These are phyloP conservation scores for Malus sylvestris DNA, from an alignment of 306 rosid genomes.

Conservation along the genomic window DNA sequence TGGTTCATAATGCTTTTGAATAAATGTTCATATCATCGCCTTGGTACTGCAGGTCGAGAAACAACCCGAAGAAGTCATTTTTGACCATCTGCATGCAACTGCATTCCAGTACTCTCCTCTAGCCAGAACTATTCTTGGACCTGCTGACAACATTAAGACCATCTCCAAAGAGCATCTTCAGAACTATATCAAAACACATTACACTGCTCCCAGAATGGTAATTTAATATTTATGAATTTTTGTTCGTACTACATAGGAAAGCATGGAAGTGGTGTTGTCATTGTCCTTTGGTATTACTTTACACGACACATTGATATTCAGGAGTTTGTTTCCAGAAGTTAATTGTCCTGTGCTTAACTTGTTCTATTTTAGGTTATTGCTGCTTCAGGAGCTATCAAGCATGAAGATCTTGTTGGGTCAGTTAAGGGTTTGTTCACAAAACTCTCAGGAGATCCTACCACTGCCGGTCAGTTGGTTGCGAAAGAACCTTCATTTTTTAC, in stretches of 20 bases:
- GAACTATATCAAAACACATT: constrained; percentile 75
- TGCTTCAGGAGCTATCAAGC: constrained; percentile 89
- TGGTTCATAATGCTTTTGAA: not conserved
- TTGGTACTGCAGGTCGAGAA: constrained; percentile 61
- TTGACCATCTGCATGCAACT: constrained; percentile 86
- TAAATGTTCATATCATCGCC: not conserved
- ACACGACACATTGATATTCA: not conserved
- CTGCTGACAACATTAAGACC: constrained; percentile 72
- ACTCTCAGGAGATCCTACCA: constrained; percentile 67
- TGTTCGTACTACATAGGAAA: not conserved
- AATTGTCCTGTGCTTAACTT: not conserved
- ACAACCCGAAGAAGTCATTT: constrained; percentile 84
- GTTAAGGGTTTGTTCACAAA: constrained; percentile 66
- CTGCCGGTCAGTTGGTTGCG: constrained; percentile 69
- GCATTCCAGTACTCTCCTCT: constrained; percentile 93
- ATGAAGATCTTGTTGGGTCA: constrained; percentile 63
- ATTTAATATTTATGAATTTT: not conserved
- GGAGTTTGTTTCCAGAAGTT: not conserved
- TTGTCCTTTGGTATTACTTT: not conserved
- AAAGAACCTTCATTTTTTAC: constrained; percentile 80
- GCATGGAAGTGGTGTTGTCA: not conserved
- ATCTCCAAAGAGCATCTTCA: constrained; percentile 77
- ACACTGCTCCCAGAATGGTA: constrained; percentile 96
- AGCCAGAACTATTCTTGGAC: constrained; percentile 91
- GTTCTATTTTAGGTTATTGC: constrained; percentile 55